Percentiles rank a stretch among this genome's conserved stretches.
Evolutionary conservation across 257 asterid species (phyloP).

Genomic region (Avicennia marina): DNA sequence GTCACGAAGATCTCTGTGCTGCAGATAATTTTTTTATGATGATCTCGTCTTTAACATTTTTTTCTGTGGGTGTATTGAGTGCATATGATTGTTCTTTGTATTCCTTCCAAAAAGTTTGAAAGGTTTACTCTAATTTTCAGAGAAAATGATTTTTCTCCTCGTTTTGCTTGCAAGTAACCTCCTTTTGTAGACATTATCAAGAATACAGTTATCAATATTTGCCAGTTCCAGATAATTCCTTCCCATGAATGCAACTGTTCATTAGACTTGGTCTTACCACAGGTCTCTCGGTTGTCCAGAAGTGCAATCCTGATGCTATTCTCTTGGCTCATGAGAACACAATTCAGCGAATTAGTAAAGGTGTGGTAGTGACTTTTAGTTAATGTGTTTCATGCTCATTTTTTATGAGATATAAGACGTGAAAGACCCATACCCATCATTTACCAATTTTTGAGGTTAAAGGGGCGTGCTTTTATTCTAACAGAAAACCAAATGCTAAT

Average conservation of each 20-base stretch:
- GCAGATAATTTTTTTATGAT: neutral
- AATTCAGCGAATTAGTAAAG: slow-evolving; percentile 59
- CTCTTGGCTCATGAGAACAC: slow-evolving; percentile 85
- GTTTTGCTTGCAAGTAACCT: neutral
- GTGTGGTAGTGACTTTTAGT: slow-evolving; percentile 25
- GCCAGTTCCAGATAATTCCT: neutral
- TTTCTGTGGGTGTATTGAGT: neutral
- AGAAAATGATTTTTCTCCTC: neutral
- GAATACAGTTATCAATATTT: neutral
- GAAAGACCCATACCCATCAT: neutral
- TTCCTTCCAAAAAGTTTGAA: neutral
- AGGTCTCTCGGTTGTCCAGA: slow-evolving; percentile 94
- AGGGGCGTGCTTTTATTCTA: neutral
- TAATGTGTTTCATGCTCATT: neutral
- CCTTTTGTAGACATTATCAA: neutral
- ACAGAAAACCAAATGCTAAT: neutral
- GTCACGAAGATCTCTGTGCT: neutral
- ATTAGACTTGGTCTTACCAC: slow-evolving; percentile 10
- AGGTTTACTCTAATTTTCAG: neutral
- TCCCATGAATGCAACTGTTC: slow-evolving; percentile 2
- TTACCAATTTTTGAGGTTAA: neutral
- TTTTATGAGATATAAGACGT: neutral
- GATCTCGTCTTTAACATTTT: neutral
- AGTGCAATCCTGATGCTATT: slow-evolving; percentile 71
- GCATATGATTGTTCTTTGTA: neutral